These are phyloP conservation scores for Hypoxylon sp. DNA, from an alignment of 2,329 filamentous ascomycete species.

Conservation along the genomic window DNA sequence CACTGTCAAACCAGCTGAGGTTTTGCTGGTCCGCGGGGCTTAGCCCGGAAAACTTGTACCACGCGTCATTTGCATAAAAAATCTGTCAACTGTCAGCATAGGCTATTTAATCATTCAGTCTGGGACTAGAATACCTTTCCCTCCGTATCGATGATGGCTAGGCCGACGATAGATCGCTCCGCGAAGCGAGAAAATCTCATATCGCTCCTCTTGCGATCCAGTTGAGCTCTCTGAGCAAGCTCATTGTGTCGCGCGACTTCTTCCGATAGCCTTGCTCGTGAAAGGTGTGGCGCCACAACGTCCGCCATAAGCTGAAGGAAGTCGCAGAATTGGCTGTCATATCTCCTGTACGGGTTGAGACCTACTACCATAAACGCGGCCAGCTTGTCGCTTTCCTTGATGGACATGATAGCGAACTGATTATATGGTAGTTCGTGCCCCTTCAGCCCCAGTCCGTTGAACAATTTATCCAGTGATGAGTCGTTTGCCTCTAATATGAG, in stretches of 20 bases:
- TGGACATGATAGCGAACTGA: constrained; percentile 37
- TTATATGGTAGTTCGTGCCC: constrained; percentile 26
- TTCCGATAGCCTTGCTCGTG: constrained; percentile 33
- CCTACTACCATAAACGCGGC: constrained; percentile 39
- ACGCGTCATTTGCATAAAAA: constrained; percentile 41
- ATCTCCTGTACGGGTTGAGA: constrained; percentile 38
- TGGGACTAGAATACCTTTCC: constrained; percentile 25
- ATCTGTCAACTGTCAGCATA: constrained; percentile 30
- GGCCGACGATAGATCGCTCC: constrained; percentile 39
- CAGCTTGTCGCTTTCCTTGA: constrained; percentile 30
- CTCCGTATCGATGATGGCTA: constrained; percentile 35
- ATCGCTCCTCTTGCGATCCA: constrained; percentile 38
- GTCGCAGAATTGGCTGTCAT: constrained; percentile 31
- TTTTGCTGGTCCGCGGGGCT: constrained; percentile 24
- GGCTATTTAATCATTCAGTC: too few relatives aligned
- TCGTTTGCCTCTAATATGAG: constrained; percentile 32
- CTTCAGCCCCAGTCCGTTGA: constrained; percentile 31
- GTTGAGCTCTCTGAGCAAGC: constrained; percentile 33
- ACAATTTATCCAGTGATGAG: constrained; percentile 17
- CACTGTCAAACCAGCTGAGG: constrained; percentile 34
- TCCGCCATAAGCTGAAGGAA: constrained; percentile 38
- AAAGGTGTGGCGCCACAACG: constrained; percentile 35
- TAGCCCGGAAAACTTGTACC: constrained; percentile 38
- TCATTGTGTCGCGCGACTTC: constrained; percentile 39
- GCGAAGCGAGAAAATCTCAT: constrained; percentile 40